Conservation (phyloP, 768 basidiomycete genomes). For the Clavulina sp. region DNA sequence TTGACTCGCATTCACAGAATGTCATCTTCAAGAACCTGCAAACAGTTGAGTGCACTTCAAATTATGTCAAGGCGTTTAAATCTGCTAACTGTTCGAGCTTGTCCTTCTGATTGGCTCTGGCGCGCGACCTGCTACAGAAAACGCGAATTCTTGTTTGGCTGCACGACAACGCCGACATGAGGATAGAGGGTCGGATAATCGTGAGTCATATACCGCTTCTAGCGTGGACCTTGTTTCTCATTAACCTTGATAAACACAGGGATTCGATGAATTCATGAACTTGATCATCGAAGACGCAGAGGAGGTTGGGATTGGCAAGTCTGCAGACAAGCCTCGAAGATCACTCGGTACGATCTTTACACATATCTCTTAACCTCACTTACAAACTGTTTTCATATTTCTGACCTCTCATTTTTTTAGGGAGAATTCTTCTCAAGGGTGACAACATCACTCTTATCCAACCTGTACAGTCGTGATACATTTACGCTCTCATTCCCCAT, state of each 20-base stretch:
- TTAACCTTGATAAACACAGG: conserved; percentile 37
- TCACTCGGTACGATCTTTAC: conserved; percentile 47
- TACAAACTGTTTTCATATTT: not conserved
- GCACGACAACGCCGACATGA: conserved; percentile 92
- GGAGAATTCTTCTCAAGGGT: conserved; percentile 89
- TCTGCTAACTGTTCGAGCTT: not conserved
- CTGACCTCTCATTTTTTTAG: conserved; percentile 24
- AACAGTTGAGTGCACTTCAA: conserved; percentile 30
- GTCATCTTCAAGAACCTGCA: conserved; percentile 97
- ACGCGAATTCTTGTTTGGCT: conserved; percentile 83
- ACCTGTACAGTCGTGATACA: conserved; percentile 16
- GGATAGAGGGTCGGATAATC: conserved; percentile 89
- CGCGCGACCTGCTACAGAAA: conserved; percentile 31
- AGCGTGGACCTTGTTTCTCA: conserved; percentile 23
- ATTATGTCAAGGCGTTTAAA: conserved; percentile 1
- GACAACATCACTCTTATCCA: conserved; percentile 98
- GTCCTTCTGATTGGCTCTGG: conserved; percentile 4
- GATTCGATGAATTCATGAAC: conserved; percentile 99
- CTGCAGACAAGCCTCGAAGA: conserved; percentile 68
- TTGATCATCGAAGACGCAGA: conserved; percentile 84
- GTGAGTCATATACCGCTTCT: conserved; percentile 35
- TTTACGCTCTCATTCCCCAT: not conserved
- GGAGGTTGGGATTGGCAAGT: conserved; percentile 72
- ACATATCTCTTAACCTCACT: conserved; percentile 1
- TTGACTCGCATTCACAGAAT: conserved; percentile 36